Conservation (phyloP, 2,329 filamentous ascomycete species). For the Alternaria viburni region DNA sequence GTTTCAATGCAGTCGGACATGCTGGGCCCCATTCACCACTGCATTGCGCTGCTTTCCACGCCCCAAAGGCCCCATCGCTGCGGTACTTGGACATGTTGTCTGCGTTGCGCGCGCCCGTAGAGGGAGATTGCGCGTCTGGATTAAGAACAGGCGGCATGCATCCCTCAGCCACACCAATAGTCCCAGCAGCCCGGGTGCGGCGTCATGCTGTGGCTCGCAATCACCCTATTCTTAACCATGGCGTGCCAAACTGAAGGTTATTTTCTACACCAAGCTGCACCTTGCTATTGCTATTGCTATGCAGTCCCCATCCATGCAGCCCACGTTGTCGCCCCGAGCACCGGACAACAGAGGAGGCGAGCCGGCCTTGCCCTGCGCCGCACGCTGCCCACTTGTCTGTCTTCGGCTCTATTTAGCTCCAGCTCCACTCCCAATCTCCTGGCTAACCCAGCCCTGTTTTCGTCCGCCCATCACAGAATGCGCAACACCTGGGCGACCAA, state of each 20-base stretch:
- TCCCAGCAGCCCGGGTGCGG: conserved; percentile 14
- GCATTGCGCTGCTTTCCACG: background rate
- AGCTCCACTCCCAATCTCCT: conserved; percentile 14
- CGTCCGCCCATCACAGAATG: conserved; percentile 4
- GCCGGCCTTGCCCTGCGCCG: conserved; percentile 11
- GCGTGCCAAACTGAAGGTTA: conserved; percentile 7
- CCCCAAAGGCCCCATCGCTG: background rate
- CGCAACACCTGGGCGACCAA: background rate
- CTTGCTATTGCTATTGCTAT: background rate
- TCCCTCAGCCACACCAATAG: conserved; percentile 19
- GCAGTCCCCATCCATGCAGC: background rate
- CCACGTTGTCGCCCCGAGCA: conserved; percentile 1
- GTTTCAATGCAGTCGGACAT: background rate
- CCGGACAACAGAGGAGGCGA: conserved; percentile 1
- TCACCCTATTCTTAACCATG: conserved; percentile 7
- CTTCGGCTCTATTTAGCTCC: conserved; percentile 6
- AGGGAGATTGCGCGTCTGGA: conserved; percentile 26
- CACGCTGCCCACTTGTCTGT: no score
- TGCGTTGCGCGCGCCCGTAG: background rate
- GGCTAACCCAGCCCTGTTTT: conserved; percentile 14
- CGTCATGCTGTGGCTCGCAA: conserved; percentile 18
- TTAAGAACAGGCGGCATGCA: conserved; percentile 14
- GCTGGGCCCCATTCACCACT: background rate
- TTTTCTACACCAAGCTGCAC: background rate
- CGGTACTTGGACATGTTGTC: background rate